A percentile compares a stretch with the other conserved stretches of the same genome.
Evolutionary conservation across 1,284 basidiomycete genomes (phyloP).

Genomic region (Hymenochaete sp.): DNA sequence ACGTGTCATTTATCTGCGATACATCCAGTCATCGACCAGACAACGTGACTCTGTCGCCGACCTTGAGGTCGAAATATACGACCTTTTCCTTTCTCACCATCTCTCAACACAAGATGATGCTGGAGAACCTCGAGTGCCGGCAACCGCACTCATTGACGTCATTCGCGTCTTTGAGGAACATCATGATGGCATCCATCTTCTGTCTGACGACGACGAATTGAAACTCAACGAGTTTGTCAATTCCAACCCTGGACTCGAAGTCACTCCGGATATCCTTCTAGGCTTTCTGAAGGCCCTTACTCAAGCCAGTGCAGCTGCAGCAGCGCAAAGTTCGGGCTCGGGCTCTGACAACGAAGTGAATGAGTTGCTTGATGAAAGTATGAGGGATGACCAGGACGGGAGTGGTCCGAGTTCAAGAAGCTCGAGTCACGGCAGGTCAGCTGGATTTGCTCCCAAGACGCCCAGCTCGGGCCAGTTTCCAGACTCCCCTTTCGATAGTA

Average conservation of each 20-base stretch:
- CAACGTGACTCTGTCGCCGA: constrained; percentile 44
- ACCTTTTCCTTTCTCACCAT: constrained; percentile 57
- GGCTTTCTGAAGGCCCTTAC: constrained; percentile 55
- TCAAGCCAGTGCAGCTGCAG: constrained; percentile 26
- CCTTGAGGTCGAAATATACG: constrained; percentile 57
- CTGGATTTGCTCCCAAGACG: constrained; percentile 35
- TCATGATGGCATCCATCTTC: constrained; percentile 49
- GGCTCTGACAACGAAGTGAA: constrained; percentile 28
- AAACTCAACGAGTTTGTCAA: constrained; percentile 47
- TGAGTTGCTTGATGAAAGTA: constrained; percentile 19
- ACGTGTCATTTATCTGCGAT: background rate
- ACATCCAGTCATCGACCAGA: constrained; percentile 13
- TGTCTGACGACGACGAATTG: constrained; percentile 48
- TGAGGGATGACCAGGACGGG: constrained; percentile 21
- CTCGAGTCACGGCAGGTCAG: constrained; percentile 39
- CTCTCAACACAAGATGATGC: constrained; percentile 44
- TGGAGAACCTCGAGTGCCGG: constrained; percentile 55
- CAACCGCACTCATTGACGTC: constrained; percentile 56
- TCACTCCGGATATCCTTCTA: constrained; percentile 58
- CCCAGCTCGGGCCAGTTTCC: constrained; percentile 28
- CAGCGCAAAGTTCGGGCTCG: constrained; percentile 31
- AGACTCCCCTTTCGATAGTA: constrained; percentile 64
- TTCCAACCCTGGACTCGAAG: constrained; percentile 53
- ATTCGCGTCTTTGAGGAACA: constrained; percentile 50
- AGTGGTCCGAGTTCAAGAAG: constrained; percentile 37